Evolutionary conservation across 2,329 filamentous ascomycete species (phyloP).

Genomic region (Colletotrichum spaethianum): DNA sequence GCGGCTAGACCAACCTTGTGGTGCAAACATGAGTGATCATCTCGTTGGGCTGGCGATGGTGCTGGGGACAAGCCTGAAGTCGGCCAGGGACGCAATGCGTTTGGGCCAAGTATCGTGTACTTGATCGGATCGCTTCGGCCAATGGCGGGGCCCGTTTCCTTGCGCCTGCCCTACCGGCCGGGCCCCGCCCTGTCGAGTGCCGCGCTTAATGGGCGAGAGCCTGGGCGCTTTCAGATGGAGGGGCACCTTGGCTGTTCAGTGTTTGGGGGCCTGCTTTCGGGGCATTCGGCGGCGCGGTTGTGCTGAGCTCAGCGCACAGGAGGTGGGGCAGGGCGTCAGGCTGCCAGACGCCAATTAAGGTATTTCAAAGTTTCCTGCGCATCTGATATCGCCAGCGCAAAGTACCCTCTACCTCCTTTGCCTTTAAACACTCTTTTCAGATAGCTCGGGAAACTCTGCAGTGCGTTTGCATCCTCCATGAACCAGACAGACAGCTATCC

Average conservation of each 20-base stretch:
- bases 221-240: constrained; percentile 7
- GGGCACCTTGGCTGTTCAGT: constrained; percentile 2
- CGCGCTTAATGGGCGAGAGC: not conserved
- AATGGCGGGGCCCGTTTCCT: not conserved
- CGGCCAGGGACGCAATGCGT: constrained; percentile 22
- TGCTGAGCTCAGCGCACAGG: constrained; percentile 21
- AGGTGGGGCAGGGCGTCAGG: not conserved
- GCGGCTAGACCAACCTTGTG: constrained; percentile 17
- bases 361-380: constrained; percentile 2
- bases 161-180: not conserved
- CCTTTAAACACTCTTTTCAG: not conserved
- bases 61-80: constrained; percentile 30
- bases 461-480: not conserved
- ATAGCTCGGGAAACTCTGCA: not conserved
- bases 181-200: not conserved
- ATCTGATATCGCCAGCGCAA: constrained; percentile 11
- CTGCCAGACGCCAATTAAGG: constrained; percentile 4
- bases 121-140: not conserved
- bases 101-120: constrained; percentile 2
- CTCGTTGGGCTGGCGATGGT: constrained; percentile 7
- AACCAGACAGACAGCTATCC: not conserved
- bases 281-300: not conserved
- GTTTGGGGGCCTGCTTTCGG: not conserved
- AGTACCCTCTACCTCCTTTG: not conserved
- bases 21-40: constrained; percentile 14